A percentile compares a stretch with the other conserved stretches of the same genome.
Conservation (phyloP, 2,329 filamentous ascomycete species). For the Helotiales sp. region DNA sequence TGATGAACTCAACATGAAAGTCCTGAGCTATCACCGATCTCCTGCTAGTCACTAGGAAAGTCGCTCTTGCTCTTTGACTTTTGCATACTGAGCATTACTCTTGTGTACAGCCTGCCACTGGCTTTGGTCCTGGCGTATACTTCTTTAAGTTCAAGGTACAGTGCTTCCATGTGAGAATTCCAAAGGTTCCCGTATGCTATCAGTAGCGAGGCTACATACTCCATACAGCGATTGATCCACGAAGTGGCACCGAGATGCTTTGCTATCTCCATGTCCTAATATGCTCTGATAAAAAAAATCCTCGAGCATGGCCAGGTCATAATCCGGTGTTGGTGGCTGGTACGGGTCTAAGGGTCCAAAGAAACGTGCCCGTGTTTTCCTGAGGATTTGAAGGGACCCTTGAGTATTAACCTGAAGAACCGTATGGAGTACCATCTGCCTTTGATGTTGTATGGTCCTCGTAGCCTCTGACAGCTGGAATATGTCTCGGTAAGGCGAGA, state of each 20-base stretch:
- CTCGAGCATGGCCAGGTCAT: too few species aligned
- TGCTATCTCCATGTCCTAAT: too few species aligned
- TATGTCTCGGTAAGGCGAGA: background rate
- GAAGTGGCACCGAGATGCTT: too few species aligned
- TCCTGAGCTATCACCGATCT: background rate
- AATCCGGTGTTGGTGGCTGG: too few species aligned
- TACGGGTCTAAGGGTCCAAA: too few species aligned
- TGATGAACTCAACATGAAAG: background rate
- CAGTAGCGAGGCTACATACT: too few species aligned
- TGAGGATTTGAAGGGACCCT: background rate
- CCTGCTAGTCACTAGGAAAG: background rate
- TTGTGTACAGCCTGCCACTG: background rate
- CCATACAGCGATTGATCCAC: too few species aligned
- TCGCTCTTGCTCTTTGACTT: background rate
- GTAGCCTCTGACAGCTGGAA: background rate
- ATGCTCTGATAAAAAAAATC: too few species aligned
- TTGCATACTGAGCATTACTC: background rate
- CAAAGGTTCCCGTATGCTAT: too few species aligned
- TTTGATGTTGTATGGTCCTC: background rate
- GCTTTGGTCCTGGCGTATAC: background rate
- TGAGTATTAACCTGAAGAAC: background rate
- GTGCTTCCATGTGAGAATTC: too few species aligned
- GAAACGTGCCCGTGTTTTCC: too few species aligned
- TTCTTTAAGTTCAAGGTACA: too few species aligned
- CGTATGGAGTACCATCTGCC: background rate